Conservation (phyloP, 1,284 basidiomycete species). For the Retiboletus flavoniger region DNA sequence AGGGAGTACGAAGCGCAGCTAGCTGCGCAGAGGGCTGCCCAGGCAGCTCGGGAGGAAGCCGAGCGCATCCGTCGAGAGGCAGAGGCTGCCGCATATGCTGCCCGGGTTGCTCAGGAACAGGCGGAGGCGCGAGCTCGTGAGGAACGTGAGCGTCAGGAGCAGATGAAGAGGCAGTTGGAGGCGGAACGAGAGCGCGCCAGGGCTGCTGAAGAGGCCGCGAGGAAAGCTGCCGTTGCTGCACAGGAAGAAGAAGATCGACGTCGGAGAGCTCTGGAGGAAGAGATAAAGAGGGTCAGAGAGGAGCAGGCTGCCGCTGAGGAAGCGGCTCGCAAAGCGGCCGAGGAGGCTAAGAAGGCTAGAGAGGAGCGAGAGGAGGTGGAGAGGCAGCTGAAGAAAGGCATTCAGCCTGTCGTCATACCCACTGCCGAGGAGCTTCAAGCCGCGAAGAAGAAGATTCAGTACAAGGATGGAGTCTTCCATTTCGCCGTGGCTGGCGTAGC, state of each 20-base stretch:
- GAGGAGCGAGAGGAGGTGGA: conserved; percentile 24
- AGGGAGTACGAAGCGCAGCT: conserved; percentile 19
- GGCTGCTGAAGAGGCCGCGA: conserved; percentile 25
- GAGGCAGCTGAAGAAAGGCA: conserved; percentile 26
- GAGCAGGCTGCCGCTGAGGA: conserved; percentile 27
- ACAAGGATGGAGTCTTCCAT: conserved; percentile 31
- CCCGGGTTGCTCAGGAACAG: conserved; percentile 20
- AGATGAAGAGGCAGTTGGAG: conserved; percentile 20
- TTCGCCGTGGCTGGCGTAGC: conserved; percentile 35
- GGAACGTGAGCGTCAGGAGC: conserved; percentile 27
- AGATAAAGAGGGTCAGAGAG: conserved; percentile 18
- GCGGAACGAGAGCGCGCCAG: conserved; percentile 20
- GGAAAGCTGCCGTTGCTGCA: conserved; percentile 26
- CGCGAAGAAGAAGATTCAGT: conserved; percentile 26
- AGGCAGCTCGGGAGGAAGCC: conserved; percentile 25
- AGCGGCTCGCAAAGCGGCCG: conserved; percentile 22
- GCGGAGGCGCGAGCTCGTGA: conserved; percentile 30
- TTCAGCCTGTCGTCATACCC: conserved; percentile 33
- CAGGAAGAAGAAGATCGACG: conserved; percentile 27
- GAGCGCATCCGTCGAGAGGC: conserved; percentile 21
- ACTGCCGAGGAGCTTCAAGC: conserved; percentile 24
- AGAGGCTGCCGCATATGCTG: conserved; percentile 24
- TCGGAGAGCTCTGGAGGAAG: conserved; percentile 24
- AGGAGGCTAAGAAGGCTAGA: conserved; percentile 25
- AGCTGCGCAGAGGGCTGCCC: conserved; percentile 26